These are phyloP conservation scores for Candida labiduridarum DNA, from an alignment of 1,139 yeast species.

Conservation along the genomic window DNA sequence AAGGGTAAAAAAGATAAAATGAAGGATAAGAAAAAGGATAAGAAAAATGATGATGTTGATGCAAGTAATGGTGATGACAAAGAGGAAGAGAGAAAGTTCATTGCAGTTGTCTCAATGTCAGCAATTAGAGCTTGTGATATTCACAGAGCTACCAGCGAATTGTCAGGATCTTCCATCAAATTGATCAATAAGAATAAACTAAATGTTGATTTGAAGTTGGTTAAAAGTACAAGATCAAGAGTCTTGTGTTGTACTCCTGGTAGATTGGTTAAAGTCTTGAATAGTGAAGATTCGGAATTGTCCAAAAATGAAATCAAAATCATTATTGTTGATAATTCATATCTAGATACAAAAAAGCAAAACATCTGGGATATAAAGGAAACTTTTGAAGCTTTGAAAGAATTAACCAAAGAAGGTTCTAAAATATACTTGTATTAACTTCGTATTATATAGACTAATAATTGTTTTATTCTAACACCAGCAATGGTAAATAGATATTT, in stretches of 20 bases:
- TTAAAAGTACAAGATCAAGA: slow-evolving; percentile 52
- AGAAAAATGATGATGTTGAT: slow-evolving; percentile 10
- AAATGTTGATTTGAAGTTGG: slow-evolving; percentile 55
- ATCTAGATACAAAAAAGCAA: slow-evolving; percentile 63
- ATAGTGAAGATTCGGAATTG: slow-evolving; percentile 39
- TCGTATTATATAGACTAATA: neutral
- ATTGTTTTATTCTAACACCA: slow-evolving; percentile 18
- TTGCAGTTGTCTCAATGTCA: slow-evolving; percentile 65
- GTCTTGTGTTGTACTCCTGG: slow-evolving; percentile 69
- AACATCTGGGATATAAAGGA: slow-evolving; percentile 64
- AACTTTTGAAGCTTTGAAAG: slow-evolving; percentile 43
- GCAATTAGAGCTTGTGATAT: slow-evolving; percentile 77
- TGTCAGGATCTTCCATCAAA: slow-evolving; percentile 62
- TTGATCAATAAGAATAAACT: slow-evolving; percentile 68
- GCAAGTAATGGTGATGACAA: slow-evolving; percentile 18
- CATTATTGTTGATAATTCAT: slow-evolving; percentile 64
- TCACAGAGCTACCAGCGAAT: slow-evolving; percentile 58
- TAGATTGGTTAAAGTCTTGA: slow-evolving; percentile 54
- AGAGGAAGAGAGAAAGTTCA: slow-evolving; percentile 41
- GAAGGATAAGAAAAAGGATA: slow-evolving; percentile 16
- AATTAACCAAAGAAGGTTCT: slow-evolving; percentile 44
- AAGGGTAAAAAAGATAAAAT: slow-evolving; percentile 25
- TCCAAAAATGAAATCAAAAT: slow-evolving; percentile 52
- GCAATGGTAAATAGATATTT: slow-evolving; percentile 38
- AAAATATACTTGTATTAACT: slow-evolving; percentile 51